Base-by-base conservation (phyloP, 768 basidiomycete species). In the Agaricus blazei region DNA sequence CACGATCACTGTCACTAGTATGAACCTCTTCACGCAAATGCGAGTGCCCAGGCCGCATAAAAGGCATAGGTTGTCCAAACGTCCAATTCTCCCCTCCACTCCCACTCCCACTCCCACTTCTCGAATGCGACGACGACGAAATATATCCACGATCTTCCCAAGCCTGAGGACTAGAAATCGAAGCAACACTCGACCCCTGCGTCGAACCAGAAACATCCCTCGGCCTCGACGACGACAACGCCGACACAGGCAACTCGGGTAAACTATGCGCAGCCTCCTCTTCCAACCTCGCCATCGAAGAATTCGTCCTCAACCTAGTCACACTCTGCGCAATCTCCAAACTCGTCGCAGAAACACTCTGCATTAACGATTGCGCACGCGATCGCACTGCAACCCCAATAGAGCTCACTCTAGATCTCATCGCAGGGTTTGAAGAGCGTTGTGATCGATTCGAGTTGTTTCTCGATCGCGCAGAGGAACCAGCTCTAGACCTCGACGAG, bases 201-300 rank as follows among this genome's bases (percentile, higher is more conserved):
- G 45, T 54, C 36, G 46, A 47, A 14, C 44, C 46, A 0, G 52
- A 52, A 31, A 26, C 52, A 31, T 51, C 56, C 37, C 53, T n/a
- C 42, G 58, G 26, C 44, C 61, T 37, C 58, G 56, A 55, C 54
- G 61, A 2, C 31, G 5, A 31, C 31, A 31, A 4, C 31, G 31
- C 31, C 31, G 31, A 31, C 31, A 31, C 31, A 50, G 58, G 54
- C 60, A 61, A 45, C 65, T 65, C 26, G 52, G 58, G 28, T 45
- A 58, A 46, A 62, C 60, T 9, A 57, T 26, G 59, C 58, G 15
- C 62, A 60, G 34, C 59, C 46, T 81, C 81, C 54, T 85, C 84
- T 58, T 84, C 81, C n/a, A 87, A 71, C 54, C 85, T 70, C 5
- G 79, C 82, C 76, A 83, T 81, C n/a, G 82, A 82, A n/a, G 85